Conservation (phyloP, 208 protist species). For the Vickermania spadyakhi region DNA sequence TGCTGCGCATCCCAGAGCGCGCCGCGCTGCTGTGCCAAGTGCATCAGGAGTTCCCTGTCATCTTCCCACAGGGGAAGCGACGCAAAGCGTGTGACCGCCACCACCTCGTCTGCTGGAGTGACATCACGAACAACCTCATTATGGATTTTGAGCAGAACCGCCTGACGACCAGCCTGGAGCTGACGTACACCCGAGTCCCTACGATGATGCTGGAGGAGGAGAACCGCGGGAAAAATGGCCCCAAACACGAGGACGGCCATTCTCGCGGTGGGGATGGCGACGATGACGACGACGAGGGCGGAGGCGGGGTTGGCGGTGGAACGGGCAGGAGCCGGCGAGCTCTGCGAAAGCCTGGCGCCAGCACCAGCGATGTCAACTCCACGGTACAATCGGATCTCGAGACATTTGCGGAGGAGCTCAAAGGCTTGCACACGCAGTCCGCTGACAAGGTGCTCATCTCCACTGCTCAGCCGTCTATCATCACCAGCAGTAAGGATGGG, state of each 20-base stretch:
- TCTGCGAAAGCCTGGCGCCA: slow-evolving; percentile 5
- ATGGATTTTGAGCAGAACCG: slow-evolving; percentile 24
- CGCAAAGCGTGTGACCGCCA: neutral
- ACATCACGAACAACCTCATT: slow-evolving; percentile 75
- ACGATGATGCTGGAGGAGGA: slow-evolving; percentile 40
- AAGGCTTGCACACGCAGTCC: slow-evolving; percentile 41
- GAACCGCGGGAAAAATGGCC: slow-evolving; percentile 1
- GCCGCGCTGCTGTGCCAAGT: neutral
- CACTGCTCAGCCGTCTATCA: slow-evolving; percentile 21
- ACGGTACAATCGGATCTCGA: slow-evolving; percentile 25
- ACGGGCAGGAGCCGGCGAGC: slow-evolving; percentile 5
- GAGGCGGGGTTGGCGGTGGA: slow-evolving; percentile 1
- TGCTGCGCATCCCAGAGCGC: neutral
- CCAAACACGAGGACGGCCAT: neutral
- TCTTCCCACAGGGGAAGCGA: neutral
- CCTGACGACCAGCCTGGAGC: neutral
- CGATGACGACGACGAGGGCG: slow-evolving; percentile 16
- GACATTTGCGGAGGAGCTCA: slow-evolving; percentile 24
- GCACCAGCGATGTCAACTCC: slow-evolving; percentile 2
- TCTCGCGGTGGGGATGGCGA: slow-evolving; percentile 1
- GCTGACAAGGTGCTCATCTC: slow-evolving; percentile 55
- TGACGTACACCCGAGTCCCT: slow-evolving; percentile 28
- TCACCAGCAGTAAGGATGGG: slow-evolving; percentile 72
- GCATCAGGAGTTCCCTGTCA: neutral
- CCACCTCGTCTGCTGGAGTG: slow-evolving; percentile 66